Percentiles rank a stretch among this genome's conserved stretches.
phyloP scores from a whole-genome alignment of 306 rosid species.

The Glycine latifolia region DNA sequence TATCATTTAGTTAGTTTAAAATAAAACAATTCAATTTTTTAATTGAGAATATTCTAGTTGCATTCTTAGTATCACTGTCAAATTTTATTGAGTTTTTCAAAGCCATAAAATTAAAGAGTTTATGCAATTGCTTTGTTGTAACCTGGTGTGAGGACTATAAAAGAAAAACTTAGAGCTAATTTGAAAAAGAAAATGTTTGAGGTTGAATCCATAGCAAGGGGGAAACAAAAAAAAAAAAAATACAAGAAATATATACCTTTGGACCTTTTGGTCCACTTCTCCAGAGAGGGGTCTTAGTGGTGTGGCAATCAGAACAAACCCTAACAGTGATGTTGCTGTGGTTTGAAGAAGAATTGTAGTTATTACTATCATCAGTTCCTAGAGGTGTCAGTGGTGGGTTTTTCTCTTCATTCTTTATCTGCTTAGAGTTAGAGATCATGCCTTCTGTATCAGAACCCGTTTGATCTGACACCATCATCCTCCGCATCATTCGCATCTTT shows the following conservation, averaged over 20 bases:
- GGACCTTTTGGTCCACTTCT: slow-evolving; percentile 97
- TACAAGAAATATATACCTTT: slow-evolving; percentile 59
- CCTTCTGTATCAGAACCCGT: slow-evolving; percentile 1
- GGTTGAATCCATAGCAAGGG: background rate
- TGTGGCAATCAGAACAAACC: slow-evolving; percentile 85
- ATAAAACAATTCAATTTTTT: background rate
- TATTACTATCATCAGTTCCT: slow-evolving; percentile 35
- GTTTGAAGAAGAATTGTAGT: slow-evolving; percentile 51
- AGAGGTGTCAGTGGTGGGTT: slow-evolving; percentile 39
- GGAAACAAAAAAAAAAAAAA: background rate
- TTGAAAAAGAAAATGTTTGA: background rate
- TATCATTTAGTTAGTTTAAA: background rate
- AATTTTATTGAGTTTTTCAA: background rate
- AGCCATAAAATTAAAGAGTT: background rate
- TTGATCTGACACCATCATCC: slow-evolving; percentile 57
- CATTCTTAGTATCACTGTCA: background rate
- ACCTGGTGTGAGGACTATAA: background rate
- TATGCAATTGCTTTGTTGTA: background rate
- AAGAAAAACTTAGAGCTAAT: background rate
- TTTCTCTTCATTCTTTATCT: slow-evolving; percentile 53
- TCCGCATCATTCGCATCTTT: slow-evolving; percentile 65
- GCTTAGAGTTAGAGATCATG: slow-evolving; percentile 20
- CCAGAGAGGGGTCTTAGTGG: slow-evolving; percentile 96
- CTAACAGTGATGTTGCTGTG: slow-evolving; percentile 53
- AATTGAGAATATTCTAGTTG: slow-evolving; percentile 3